Percentiles rank a stretch among this genome's conserved stretches.
These are phyloP conservation scores for Phyllosticta citribraziliensis DNA, from an alignment of 2,329 filamentous ascomycete species.

Conservation along the genomic window DNA sequence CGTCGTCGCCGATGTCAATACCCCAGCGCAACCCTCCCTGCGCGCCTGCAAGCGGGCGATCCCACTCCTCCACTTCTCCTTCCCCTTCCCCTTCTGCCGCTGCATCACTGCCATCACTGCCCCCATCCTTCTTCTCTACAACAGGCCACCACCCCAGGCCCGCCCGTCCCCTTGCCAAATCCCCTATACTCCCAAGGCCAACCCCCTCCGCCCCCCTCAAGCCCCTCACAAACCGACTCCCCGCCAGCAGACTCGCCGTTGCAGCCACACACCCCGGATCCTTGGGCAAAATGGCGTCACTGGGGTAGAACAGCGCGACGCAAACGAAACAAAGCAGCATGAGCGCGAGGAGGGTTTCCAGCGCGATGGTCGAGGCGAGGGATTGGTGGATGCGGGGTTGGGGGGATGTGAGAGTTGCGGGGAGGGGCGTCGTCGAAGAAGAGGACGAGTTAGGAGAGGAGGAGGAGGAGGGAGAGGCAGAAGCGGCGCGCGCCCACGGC, in stretches of 20 bases:
- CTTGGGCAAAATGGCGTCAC: neutral
- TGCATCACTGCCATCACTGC: neutral
- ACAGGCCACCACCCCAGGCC: slow-evolving; percentile 3
- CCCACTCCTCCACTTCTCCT: neutral
- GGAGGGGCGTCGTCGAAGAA: neutral
- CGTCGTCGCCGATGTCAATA: slow-evolving; percentile 2
- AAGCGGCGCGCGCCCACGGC: neutral
- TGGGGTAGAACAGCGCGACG: neutral
- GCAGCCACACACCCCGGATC: neutral
- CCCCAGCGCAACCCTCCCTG: slow-evolving; percentile 4
- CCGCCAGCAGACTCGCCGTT: neutral
- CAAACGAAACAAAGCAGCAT: neutral
- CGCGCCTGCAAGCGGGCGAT: neutral
- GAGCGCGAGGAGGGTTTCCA: neutral
- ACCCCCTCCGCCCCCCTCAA: neutral
- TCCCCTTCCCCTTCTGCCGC: neutral
- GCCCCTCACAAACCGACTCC: neutral
- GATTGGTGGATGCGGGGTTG: neutral
- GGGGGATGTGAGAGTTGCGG: neutral
- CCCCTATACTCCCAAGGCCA: too few relatives aligned
- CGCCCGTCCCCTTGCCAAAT: neutral
- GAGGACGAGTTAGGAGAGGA: too few relatives aligned
- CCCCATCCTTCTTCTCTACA: neutral
- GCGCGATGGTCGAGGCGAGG: neutral
- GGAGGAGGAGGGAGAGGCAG: neutral